Conservation (phyloP, 192 early-diverging fungal species). For the Coemansia sp. region DNA sequence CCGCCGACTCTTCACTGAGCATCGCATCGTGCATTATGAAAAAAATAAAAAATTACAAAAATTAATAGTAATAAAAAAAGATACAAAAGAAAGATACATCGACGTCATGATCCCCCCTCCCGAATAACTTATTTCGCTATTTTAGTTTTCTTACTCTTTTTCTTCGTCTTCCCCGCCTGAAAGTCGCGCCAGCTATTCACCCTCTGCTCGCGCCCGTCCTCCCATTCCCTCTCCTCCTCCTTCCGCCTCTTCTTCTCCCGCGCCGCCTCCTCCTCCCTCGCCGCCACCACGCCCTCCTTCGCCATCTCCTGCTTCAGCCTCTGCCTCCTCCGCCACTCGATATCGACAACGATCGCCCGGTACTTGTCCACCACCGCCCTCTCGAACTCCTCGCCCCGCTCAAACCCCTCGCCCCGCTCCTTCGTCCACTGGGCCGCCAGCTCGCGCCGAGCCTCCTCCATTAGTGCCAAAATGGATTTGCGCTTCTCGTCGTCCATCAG, state of each 20-base stretch:
- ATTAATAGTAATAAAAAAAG: not conserved
- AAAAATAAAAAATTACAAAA: not conserved
- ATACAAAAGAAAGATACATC: not conserved
- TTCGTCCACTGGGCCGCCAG: slow-evolving; percentile 24
- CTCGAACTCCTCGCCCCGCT: slow-evolving; percentile 14
- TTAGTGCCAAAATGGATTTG: slow-evolving; percentile 22
- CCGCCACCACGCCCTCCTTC: slow-evolving; percentile 21
- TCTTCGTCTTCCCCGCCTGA: slow-evolving; percentile 10
- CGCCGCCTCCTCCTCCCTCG: slow-evolving; percentile 23
- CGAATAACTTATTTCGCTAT: not conserved
- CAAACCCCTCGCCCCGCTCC: not conserved
- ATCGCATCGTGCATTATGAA: not conserved
- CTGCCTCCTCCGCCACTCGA: slow-evolving; percentile 48
- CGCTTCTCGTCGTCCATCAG: slow-evolving; percentile 46
- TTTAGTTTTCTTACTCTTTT: not conserved
- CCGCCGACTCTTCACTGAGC: not conserved
- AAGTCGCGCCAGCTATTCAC: slow-evolving; percentile 48
- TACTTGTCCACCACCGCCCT: slow-evolving; percentile 31
- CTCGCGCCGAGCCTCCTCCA: slow-evolving; percentile 39
- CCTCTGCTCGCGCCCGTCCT: slow-evolving; percentile 38
- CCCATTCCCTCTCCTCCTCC: slow-evolving; percentile 40
- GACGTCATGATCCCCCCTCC: not conserved
- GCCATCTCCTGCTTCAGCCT: slow-evolving; percentile 42
- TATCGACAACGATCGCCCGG: slow-evolving; percentile 33
- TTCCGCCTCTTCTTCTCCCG: slow-evolving; percentile 20